Evolutionary conservation across 345 rosid species (phyloP), one percentile per base, ranked within the genome.

Genomic region (Gossypium turneri): DNA sequence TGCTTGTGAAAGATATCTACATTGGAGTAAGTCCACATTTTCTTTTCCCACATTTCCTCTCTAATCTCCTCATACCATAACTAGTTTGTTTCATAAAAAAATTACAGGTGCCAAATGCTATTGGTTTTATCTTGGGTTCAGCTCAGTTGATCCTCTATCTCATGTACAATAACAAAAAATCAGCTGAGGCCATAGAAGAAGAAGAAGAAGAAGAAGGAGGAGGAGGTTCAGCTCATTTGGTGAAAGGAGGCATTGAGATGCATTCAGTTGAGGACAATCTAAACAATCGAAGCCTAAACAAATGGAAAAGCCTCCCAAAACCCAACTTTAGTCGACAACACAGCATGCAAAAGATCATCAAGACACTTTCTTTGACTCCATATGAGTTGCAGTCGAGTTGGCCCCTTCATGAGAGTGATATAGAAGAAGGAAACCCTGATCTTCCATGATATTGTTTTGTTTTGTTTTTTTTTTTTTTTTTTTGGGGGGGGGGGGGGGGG

Each of bases 81-180:
- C 22, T 17, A 53, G 22, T 53, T 6, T 53, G 57, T 53, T 72
- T 44, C 69, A 25, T 4, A 16, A 20, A 44, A 45, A 51, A 29
- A 2, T 75, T 73, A 19, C 79, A 86, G 91, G 86, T 87, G 44
- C 94, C 94, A 52, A 87, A 82, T 59, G 82, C 78, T 11, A 58
- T 73, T 1, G 94, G 91, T 3, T 86, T 87, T 70, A 63, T 81
- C 44, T 16, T 89, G 70, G 90, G 94, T 6, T 75, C 82, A 17
- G 82, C 82, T 2, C 94, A 89, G 63, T 67, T 89, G 77, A 86
- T 86, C 19, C 67, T 89, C 16, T 87, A 87, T 38, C 19, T 61
- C 16, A 76, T 76, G 1, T 86, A 86, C 82, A 87, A 76, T 75
- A 79, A 75, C 73, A 81, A 82, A 74, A 75, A 71, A 57, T 34